A percentile compares a stretch with the other conserved stretches of the same genome.
These are phyloP conservation scores for Globisporangium paddicum DNA, from an alignment of 352 stramenopile genomes.

Conservation along the genomic window DNA sequence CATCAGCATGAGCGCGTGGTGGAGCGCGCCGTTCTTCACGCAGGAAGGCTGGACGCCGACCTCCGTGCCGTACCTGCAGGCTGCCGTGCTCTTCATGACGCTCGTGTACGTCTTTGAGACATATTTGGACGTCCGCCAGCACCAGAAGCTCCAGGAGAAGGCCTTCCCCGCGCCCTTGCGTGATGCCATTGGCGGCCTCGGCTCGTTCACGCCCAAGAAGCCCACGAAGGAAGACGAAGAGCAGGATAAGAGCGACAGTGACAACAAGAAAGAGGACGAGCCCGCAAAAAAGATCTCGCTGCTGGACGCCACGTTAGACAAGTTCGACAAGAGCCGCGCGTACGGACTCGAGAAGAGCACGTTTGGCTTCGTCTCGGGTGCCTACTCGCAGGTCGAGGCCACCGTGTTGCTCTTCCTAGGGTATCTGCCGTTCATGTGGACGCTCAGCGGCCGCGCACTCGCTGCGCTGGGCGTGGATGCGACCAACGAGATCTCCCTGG, in stretches of 20 bases:
- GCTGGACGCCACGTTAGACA: constrained; percentile 80
- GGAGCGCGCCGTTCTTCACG: constrained; percentile 42
- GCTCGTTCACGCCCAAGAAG: constrained; percentile 23
- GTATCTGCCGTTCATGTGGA: constrained; percentile 94
- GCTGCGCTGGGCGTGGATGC: constrained; percentile 45
- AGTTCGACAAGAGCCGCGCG: constrained; percentile 91
- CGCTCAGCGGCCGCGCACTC: constrained; percentile 63
- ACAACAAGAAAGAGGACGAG: background rate
- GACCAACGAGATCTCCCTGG: constrained; percentile 83
- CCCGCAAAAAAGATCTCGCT: constrained; percentile 38
- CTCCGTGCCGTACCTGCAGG: constrained; percentile 65
- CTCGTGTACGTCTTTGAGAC: constrained; percentile 91
- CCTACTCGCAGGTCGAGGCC: constrained; percentile 84
- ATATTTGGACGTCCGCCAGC: constrained; percentile 91
- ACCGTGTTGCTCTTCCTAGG: constrained; percentile 88
- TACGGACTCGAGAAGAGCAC: constrained; percentile 97
- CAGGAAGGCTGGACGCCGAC: constrained; percentile 49
- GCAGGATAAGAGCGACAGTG: constrained; percentile 13
- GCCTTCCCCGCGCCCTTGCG: constrained; percentile 50
- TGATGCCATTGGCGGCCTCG: constrained; percentile 45
- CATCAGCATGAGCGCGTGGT: constrained; percentile 26
- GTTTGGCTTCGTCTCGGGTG: constrained; percentile 90
- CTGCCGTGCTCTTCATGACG: constrained; percentile 83
- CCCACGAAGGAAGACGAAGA: constrained; percentile 33
- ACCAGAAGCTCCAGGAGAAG: constrained; percentile 84